phyloP scores from a whole-genome alignment of 441 rosid genomes.

The Aleurites moluccanus region DNA sequence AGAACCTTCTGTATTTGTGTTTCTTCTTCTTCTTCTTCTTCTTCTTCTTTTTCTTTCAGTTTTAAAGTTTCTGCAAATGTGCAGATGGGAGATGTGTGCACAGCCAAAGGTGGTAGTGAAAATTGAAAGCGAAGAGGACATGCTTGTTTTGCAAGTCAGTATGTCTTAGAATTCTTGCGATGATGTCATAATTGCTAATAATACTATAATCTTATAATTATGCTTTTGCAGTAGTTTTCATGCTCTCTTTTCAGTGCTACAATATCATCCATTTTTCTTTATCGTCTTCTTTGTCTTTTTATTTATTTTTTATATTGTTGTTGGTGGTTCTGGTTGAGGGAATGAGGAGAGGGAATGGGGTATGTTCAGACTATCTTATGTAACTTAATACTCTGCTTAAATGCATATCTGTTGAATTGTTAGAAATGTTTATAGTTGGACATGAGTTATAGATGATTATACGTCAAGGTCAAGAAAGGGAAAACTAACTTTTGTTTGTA shows the following conservation, averaged over 20 bases:
- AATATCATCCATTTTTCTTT: not conserved
- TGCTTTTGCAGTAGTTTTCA: not conserved
- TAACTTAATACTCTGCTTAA: not conserved
- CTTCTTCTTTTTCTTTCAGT: not conserved
- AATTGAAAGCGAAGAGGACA: conserved; percentile 85
- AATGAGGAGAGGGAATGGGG: not conserved
- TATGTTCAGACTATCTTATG: not conserved
- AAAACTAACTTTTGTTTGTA: no score
- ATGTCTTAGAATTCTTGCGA: conserved; percentile 9
- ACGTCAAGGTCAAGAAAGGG: not conserved
- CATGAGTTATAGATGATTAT: not conserved
- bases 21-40: not conserved
- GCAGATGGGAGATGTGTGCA: conserved; percentile 94
- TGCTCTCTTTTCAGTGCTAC: not conserved
- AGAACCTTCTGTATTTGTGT: not conserved
- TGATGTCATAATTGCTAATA: not conserved
- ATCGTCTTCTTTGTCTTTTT: not conserved
- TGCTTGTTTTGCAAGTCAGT: conserved; percentile 89
- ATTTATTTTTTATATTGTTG: not conserved
- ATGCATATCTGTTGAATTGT: not conserved
- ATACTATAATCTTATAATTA: not conserved
- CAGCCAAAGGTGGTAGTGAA: conserved; percentile 97
- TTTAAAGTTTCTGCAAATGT: conserved; percentile 14
- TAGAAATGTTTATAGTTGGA: not conserved
- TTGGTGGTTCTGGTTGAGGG: not conserved